These are phyloP conservation scores for Orbilia brochopaga DNA, from an alignment of 2,329 filamentous ascomycete genomes.

Conservation along the genomic window DNA sequence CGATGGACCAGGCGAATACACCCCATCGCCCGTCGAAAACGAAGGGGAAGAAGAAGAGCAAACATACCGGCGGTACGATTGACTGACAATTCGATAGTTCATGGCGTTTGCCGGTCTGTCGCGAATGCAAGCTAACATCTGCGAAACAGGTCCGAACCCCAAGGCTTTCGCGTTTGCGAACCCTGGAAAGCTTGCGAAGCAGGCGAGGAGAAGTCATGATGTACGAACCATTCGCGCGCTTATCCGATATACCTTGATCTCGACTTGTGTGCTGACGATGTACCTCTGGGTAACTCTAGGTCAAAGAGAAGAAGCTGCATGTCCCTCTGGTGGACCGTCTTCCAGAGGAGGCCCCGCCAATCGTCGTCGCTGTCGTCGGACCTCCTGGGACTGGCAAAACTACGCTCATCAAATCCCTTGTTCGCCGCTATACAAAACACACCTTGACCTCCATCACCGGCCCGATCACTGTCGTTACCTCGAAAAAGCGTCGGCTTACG, in stretches of 20 bases:
- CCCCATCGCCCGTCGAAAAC: constrained; percentile 39
- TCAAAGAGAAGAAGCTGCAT: constrained; percentile 94
- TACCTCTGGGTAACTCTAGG: constrained; percentile 63
- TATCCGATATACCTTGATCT: constrained; percentile 48
- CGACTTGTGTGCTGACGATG: constrained; percentile 31
- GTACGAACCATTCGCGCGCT: constrained; percentile 59
- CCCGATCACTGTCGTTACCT: constrained; percentile 93
- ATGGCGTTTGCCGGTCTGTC: constrained; percentile 19
- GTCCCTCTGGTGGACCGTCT: constrained; percentile 95
- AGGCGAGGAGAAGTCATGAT: constrained; percentile 75
- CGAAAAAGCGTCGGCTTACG: constrained; percentile 90
- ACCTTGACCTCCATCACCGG: constrained; percentile 87
- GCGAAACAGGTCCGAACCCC: constrained; percentile 71
- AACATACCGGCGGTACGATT: constrained; percentile 64
- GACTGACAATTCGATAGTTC: constrained; percentile 9
- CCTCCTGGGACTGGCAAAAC: constrained; percentile 93
- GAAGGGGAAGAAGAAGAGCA: constrained; percentile 42
- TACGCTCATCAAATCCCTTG: constrained; percentile 89
- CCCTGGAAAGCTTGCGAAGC: constrained; percentile 78
- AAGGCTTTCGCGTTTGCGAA: constrained; percentile 88
- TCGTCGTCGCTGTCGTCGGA: constrained; percentile 91
- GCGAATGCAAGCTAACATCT: constrained; percentile 25
- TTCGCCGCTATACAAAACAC: constrained; percentile 94
- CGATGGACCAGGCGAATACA: constrained; percentile 48
- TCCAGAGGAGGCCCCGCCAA: constrained; percentile 90